Conservation (phyloP, 139 green algal genomes). For the Zygnema circumcarinatum region DNA sequence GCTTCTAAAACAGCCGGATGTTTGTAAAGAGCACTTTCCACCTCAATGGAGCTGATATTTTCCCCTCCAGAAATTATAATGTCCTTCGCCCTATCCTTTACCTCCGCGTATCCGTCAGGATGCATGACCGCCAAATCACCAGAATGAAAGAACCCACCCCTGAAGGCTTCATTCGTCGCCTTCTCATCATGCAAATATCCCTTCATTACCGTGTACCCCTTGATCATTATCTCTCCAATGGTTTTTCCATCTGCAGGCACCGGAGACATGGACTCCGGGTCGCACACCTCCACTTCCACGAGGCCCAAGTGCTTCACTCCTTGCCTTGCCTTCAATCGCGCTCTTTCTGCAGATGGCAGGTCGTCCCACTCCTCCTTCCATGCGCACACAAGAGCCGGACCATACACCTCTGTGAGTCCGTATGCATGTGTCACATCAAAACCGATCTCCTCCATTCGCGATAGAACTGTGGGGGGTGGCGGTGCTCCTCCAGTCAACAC, state of each 20-base stretch:
- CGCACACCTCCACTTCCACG: conserved; percentile 28
- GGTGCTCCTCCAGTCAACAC: conserved; percentile 45
- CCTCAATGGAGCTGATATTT: conserved; percentile 52
- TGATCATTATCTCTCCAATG: conserved; percentile 53
- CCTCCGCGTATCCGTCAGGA: conserved; percentile 52
- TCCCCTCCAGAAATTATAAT: conserved; percentile 60
- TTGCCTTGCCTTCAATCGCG: conserved; percentile 40
- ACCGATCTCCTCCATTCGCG: conserved; percentile 32
- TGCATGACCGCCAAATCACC: conserved; percentile 53
- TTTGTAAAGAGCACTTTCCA: conserved; percentile 34
- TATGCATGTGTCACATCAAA: conserved; percentile 51
- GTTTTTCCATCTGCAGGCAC: conserved; percentile 46
- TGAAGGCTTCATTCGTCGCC: conserved; percentile 35
- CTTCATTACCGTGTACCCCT: conserved; percentile 55
- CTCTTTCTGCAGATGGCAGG: not conserved
- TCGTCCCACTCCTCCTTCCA: conserved; percentile 54
- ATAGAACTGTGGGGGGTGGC: conserved; percentile 35
- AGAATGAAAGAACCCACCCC: conserved; percentile 55
- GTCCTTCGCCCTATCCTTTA: conserved; percentile 57
- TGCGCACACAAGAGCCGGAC: conserved; percentile 38
- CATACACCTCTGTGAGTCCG: conserved; percentile 54
- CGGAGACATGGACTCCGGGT: conserved; percentile 34
- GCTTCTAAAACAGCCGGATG: conserved; percentile 40
- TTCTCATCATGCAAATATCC: conserved; percentile 22
- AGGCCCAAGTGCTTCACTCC: conserved; percentile 32